Evolutionary conservation across 2,329 filamentous ascomycete species (phyloP).

Genomic region (Fusarium phyllophilum): DNA sequence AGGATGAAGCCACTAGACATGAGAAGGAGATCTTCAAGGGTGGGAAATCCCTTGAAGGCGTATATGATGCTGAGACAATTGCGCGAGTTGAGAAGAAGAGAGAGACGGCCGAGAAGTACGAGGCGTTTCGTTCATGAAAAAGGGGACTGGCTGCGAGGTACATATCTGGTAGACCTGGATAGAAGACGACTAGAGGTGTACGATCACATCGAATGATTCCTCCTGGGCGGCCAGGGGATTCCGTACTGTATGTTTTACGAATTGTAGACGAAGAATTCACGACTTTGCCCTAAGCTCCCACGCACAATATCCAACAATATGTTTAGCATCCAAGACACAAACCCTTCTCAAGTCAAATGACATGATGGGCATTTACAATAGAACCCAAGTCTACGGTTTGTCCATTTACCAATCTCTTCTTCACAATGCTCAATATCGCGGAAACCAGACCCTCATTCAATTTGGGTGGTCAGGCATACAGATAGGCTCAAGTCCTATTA

Average conservation of each 20-base stretch:
- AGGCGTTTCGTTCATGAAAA: conserved; percentile 56
- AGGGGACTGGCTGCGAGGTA: neutral
- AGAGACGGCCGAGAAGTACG: conserved; percentile 72
- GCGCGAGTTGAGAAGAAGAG: conserved; percentile 73
- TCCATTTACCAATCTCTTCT: neutral
- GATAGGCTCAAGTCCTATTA: neutral
- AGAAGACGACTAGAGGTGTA: neutral
- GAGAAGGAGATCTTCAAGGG: conserved; percentile 82
- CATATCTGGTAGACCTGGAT: neutral
- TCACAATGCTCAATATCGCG: neutral
- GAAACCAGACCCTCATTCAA: neutral
- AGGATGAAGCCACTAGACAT: conserved; percentile 84
- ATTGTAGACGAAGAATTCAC: neutral
- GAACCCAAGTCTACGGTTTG: neutral
- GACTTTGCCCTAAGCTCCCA: neutral
- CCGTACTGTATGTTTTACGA: neutral
- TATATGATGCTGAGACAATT: conserved; percentile 78
- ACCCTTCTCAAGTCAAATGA: too few relatives aligned
- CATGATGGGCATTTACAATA: neutral
- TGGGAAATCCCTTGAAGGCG: conserved; percentile 71
- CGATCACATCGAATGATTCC: neutral
- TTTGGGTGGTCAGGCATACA: neutral
- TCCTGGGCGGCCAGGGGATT: neutral
- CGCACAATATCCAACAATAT: neutral
- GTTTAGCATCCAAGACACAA: neutral